Percentiles rank a stretch among this genome's conserved stretches.
Evolutionary conservation across 768 basidiomycete species (phyloP).

Genomic region (Ephemerocybe angulata): DNA sequence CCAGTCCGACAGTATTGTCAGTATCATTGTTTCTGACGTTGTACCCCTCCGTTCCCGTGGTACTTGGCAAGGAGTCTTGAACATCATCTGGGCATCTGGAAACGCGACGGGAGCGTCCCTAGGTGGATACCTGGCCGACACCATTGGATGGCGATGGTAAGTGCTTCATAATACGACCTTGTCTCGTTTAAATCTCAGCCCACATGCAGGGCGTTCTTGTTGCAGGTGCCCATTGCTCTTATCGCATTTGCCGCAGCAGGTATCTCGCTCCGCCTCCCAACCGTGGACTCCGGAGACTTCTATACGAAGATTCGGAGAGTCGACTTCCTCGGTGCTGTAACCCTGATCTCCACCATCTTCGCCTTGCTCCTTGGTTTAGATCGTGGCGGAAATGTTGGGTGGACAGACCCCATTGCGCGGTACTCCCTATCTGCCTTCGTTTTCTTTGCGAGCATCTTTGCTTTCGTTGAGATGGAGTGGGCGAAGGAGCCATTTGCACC

Average conservation of each 20-base stretch:
- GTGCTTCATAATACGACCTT: background rate
- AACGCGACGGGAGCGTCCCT: constrained; percentile 59
- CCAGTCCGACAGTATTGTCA: constrained; percentile 57
- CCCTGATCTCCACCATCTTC: constrained; percentile 54
- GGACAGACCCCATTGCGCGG: constrained; percentile 39
- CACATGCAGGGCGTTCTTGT: constrained; percentile 48
- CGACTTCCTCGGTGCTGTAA: constrained; percentile 58
- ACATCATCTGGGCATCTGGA: constrained; percentile 57
- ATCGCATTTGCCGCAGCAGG: constrained; percentile 53
- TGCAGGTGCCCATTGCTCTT: constrained; percentile 56
- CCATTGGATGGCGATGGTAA: constrained; percentile 65
- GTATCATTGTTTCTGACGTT: constrained; percentile 65
- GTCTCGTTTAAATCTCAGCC: background rate
- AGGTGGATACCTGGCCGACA: constrained; percentile 60
- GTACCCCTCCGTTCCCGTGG: constrained; percentile 60
- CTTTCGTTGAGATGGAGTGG: constrained; percentile 42
- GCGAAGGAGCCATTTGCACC: constrained; percentile 63
- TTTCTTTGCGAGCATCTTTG: constrained; percentile 36
- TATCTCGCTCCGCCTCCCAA: constrained; percentile 52
- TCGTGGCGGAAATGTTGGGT: constrained; percentile 47
- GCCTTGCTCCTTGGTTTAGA: constrained; percentile 57
- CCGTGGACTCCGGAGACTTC: constrained; percentile 37
- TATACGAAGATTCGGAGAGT: constrained; percentile 52
- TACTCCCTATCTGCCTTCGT: constrained; percentile 31
- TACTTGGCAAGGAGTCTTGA: constrained; percentile 68